Percentiles rank a stretch among this genome's conserved stretches.
These are phyloP conservation scores for Eurotiales sp. DNA, from an alignment of 2,329 filamentous ascomycete species.

Conservation along the genomic window DNA sequence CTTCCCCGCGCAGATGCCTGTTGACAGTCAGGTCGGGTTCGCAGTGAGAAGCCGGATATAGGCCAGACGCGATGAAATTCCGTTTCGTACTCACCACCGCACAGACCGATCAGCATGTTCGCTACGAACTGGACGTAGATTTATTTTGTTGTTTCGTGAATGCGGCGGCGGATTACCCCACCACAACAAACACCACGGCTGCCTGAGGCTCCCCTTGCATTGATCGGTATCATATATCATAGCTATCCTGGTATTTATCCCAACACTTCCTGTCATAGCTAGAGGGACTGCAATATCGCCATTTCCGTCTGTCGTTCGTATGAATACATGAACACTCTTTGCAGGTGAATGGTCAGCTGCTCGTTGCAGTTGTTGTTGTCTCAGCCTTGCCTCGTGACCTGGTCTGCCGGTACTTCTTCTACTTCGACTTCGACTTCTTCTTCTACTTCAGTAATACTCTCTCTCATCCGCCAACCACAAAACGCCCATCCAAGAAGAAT, in stretches of 20 bases:
- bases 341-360: constrained; percentile 1
- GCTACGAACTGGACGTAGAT: constrained; percentile 1
- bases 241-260: too few relatives aligned
- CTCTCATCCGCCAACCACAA: too few relatives aligned
- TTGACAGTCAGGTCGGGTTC: constrained; percentile 17
- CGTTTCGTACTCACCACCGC: constrained; percentile 41
- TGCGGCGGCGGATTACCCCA: constrained; percentile 5
- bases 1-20: constrained; percentile 92
- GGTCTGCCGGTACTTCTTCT: constrained; percentile 1
- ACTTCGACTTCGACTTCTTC: too few relatives aligned
- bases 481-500: too few relatives aligned
- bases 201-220: not conserved
- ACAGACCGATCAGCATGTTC: constrained; percentile 54
- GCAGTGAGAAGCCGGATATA: not conserved
- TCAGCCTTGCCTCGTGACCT: constrained; percentile 4
- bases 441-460: not conserved
- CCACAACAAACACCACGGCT: constrained; percentile 1
- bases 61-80: not conserved
- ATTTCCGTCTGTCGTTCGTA: not conserved
- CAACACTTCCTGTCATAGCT: too few relatives aligned
- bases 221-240: too few relatives aligned
- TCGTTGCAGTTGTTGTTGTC: not conserved
- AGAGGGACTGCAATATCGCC: too few relatives aligned
- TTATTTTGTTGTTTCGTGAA: constrained; percentile 2
- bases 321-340: not conserved